Conservation (phyloP, 1,284 basidiomycete genomes). For the Puccinia coronata region DNA sequence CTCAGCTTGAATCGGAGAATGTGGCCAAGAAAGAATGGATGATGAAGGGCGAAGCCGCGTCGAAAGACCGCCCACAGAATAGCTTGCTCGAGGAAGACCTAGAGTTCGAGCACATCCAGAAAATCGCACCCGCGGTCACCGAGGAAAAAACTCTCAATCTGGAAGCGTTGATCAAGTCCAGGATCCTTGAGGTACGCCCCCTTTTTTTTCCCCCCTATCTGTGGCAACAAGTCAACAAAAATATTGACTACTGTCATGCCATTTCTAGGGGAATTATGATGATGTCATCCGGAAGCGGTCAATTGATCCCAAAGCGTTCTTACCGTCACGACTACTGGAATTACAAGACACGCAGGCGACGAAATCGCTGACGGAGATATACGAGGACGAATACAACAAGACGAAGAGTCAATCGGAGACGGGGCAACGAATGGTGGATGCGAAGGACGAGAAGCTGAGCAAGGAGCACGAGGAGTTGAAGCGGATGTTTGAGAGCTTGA, state of each 20-base stretch:
- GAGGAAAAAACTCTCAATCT: constrained; percentile 80
- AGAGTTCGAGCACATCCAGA: constrained; percentile 86
- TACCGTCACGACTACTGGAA: constrained; percentile 86
- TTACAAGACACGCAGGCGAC: constrained; percentile 82
- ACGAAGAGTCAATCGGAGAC: constrained; percentile 61
- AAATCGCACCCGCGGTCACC: constrained; percentile 83
- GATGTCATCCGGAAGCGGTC: constrained; percentile 81
- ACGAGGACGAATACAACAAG: constrained; percentile 86
- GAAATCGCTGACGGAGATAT: constrained; percentile 90
- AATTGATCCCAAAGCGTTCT: constrained; percentile 79
- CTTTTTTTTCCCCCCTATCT: not conserved
- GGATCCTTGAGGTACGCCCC: constrained; percentile 74
- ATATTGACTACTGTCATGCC: no score
- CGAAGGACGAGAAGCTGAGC: constrained; percentile 81
- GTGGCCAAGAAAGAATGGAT: constrained; percentile 78
- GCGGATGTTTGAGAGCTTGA: constrained; percentile 79
- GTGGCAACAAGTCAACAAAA: no score
- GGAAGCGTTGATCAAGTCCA: constrained; percentile 86
- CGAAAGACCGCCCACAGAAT: constrained; percentile 81
- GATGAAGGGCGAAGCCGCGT: constrained; percentile 83
- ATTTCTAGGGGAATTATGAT: constrained; percentile 71
- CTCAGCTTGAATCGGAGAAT: constrained; percentile 64
- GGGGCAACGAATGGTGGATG: constrained; percentile 65
- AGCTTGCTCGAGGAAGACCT: constrained; percentile 90
- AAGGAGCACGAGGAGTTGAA: constrained; percentile 88